These are phyloP conservation scores for Pichia sp. DNA, from an alignment of 1,139 yeast species.

Conservation along the genomic window DNA sequence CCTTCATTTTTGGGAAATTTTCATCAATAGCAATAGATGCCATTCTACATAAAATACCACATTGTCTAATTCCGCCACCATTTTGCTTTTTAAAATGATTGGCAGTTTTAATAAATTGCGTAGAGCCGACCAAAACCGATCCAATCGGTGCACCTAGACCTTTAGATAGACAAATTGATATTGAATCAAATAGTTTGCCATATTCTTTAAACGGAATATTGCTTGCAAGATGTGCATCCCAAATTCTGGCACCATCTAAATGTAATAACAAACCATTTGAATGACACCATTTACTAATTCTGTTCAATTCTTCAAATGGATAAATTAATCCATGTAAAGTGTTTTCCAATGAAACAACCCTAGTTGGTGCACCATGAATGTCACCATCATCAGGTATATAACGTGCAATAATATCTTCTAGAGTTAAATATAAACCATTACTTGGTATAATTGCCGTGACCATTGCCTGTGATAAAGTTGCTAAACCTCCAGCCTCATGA, in stretches of 20 bases:
- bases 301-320: constrained; percentile 74
- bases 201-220: constrained; percentile 65
- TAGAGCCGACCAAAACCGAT: constrained; percentile 71
- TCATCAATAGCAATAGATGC: constrained; percentile 74
- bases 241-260: constrained; percentile 92
- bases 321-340: constrained; percentile 78
- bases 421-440: constrained; percentile 69
- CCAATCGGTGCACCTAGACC: constrained; percentile 96
- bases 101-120: constrained; percentile 58
- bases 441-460: constrained; percentile 74
- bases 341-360: constrained; percentile 78
- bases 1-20: constrained; percentile 51
- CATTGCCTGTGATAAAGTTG: constrained; percentile 88
- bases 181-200: constrained; percentile 77
- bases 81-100: constrained; percentile 87
- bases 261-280: constrained; percentile 63
- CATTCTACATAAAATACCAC: constrained; percentile 79
- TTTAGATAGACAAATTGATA: constrained; percentile 84
- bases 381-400: constrained; percentile 75
- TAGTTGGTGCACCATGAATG: constrained; percentile 86
- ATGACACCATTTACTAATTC: constrained; percentile 67
- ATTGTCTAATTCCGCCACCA: constrained; percentile 94
- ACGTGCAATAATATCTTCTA: constrained; percentile 66
- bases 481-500: constrained; percentile 88
- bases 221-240: constrained; percentile 81